These are phyloP conservation scores for Talaromyces liani DNA, from an alignment of 495 filamentous ascomycete species.

Conservation along the genomic window DNA sequence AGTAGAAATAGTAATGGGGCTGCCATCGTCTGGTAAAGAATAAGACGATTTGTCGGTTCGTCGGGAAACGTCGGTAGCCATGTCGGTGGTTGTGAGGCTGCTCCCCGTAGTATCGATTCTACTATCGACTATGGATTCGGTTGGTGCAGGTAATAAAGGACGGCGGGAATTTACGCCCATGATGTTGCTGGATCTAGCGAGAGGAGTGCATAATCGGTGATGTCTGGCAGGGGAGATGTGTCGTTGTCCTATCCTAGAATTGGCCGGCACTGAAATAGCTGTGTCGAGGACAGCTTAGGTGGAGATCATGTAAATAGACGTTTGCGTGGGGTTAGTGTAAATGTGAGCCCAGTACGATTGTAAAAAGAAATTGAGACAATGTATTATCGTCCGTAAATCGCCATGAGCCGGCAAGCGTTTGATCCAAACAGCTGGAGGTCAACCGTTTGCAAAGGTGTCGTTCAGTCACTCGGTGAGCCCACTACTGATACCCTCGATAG, in stretches of 20 bases:
- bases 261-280: background rate
- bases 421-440: background rate
- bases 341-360: background rate
- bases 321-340: background rate
- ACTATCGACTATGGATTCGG: constrained; percentile 63
- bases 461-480: background rate
- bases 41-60: constrained; percentile 76
- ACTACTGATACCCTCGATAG: background rate
- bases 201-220: constrained; percentile 9
- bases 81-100: constrained; percentile 60
- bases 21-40: constrained; percentile 93
- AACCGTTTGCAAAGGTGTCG: background rate
- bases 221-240: background rate
- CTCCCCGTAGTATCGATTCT: constrained; percentile 53
- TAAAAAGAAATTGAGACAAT: background rate
- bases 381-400: background rate
- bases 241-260: background rate
- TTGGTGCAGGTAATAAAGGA: constrained; percentile 68
- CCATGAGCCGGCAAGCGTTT: background rate
- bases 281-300: background rate
- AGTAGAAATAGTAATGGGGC: constrained; percentile 80
- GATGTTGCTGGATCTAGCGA: constrained; percentile 23
- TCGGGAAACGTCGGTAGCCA: constrained; percentile 71
- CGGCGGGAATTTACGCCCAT: constrained; percentile 68
- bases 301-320: background rate